A percentile compares a stretch with the other conserved stretches of the same genome.
Conservation (phyloP, 2,329 filamentous ascomycete species). For the Westerdykella aurantiaca region DNA sequence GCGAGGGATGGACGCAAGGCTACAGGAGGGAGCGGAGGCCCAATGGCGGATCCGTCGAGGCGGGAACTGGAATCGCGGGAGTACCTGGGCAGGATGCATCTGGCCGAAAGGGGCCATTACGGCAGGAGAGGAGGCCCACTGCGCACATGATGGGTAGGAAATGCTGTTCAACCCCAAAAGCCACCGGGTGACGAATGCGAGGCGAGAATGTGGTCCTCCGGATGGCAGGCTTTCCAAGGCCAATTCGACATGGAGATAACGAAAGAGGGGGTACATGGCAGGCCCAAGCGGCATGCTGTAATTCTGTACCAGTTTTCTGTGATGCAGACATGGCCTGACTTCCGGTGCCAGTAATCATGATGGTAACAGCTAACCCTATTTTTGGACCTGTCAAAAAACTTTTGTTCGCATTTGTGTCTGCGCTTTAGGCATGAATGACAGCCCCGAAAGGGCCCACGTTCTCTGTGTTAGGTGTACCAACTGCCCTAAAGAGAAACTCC, state of each 20-base stretch:
- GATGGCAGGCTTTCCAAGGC: conserved; percentile 14
- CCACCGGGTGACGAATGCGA: conserved; percentile 17
- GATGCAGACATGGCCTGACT: conserved; percentile 23
- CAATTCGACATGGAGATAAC: conserved; percentile 26
- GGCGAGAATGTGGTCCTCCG: conserved; percentile 11
- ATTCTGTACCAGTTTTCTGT: conserved; percentile 10
- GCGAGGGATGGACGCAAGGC: conserved; percentile 5
- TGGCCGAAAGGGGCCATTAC: conserved; percentile 7
- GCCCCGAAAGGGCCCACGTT: conserved; percentile 22
- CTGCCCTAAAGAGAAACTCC: conserved; percentile 9
- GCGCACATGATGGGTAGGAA: conserved; percentile 15
- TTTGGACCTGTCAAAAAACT: conserved; percentile 26
- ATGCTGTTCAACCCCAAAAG: conserved; percentile 13
- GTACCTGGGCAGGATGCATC: conserved; percentile 24
- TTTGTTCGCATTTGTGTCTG: conserved; percentile 23
- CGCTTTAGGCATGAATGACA: conserved; percentile 18
- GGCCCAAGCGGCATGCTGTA: conserved; percentile 6
- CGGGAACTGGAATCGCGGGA: conserved; percentile 25
- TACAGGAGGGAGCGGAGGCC: conserved; percentile 14
- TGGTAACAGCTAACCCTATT: conserved; percentile 8
- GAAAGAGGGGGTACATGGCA: conserved; percentile 21
- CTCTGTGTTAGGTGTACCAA: conserved; percentile 15
- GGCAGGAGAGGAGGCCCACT: conserved; percentile 8
- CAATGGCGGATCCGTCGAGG: conserved; percentile 9
- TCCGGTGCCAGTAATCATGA: conserved; percentile 26